Percentiles rank a stretch among this genome's conserved stretches.
Evolutionary conservation across 192 early-diverging fungal species (phyloP).

Genomic region (Backusella westeae): DNA sequence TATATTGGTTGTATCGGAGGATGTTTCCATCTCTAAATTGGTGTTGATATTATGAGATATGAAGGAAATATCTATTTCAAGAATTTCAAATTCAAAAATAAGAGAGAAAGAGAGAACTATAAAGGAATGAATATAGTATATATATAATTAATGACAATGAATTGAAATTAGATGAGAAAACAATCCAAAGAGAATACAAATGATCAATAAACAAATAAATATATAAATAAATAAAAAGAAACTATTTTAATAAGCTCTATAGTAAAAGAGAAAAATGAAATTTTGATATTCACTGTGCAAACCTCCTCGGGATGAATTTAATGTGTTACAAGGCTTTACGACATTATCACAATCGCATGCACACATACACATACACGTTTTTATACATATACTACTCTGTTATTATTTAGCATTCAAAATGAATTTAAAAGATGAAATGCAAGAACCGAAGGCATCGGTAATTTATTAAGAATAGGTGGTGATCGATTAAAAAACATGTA

Average conservation of each 20-base stretch:
- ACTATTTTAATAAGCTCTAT: not conserved
- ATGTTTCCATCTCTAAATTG: not conserved
- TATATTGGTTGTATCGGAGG: not conserved
- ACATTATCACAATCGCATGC: not conserved
- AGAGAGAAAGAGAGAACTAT: not conserved
- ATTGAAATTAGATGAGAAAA: not conserved
- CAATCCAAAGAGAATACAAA: not conserved
- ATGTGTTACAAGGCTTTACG: not conserved
- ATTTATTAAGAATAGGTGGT: not conserved
- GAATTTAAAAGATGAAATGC: not conserved
- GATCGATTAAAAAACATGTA: not conserved
- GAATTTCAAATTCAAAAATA: too few species aligned
- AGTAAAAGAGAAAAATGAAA: not conserved
- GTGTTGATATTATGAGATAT: not conserved
- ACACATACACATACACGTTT: too few species aligned
- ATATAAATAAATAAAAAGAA: not conserved
- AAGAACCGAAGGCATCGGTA: not conserved
- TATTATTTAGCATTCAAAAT: too few species aligned
- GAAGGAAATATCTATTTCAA: too few species aligned
- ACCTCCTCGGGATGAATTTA: slow-evolving; percentile 3
- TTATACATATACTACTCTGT: too few species aligned
- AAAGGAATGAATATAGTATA: not conserved
- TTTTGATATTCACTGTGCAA: not conserved
- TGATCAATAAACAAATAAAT: not conserved
- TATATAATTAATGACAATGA: not conserved